Base-by-base conservation (phyloP, 1,284 basidiomycete genomes). In the Melampsora americana region DNA sequence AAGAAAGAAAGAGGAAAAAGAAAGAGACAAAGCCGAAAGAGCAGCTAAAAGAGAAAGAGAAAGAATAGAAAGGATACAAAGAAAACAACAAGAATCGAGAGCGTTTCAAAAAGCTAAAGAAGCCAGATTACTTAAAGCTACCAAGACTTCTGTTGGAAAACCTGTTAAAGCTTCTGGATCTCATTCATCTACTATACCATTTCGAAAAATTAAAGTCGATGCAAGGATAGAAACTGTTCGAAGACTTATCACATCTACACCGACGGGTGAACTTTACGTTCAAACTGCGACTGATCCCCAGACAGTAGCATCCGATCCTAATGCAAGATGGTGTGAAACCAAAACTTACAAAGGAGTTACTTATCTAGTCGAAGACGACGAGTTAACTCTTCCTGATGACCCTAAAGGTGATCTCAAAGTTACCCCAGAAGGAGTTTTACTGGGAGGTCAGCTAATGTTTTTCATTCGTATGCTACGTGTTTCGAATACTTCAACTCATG, bases 381-480 rank as follows among this genome's bases (percentile, higher is more conserved):
- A 95, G 84, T 89, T 95, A 79, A 85, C 90, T 65, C 90, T 93
- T 5, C 89, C 90, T 0, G 88, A 92, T 64, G 91, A 98, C 81
- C 86, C 88, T 56, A 92, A 90, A 78, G 95, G 95, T 18, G 91
- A 98, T 82, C 87, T 89, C 77, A 99, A 99, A 85, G 90, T 99
- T 46, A 94, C 98, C 82, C 84, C 85, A 70, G 87, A 89, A 78
- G 95, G 95, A 5, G 89, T 89, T 78, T 83, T 99, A 32, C 88
- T 92, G 2, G 95, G 90, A 71, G 93, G 93, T 91, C 80, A 80
- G 88, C 85, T 16, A 23, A 65, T 35, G 26, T n/a, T 44, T 1
- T 35, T 14, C 6, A 62, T 62, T 12, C 16, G 26, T 35, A 14
- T 46, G 18, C 26, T 18, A 32, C 11, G 12, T 59, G 48, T 28